Evolutionary conservation across 345 rosid genomes (phyloP).

Genomic region (Gynandropsis gynandra): DNA sequence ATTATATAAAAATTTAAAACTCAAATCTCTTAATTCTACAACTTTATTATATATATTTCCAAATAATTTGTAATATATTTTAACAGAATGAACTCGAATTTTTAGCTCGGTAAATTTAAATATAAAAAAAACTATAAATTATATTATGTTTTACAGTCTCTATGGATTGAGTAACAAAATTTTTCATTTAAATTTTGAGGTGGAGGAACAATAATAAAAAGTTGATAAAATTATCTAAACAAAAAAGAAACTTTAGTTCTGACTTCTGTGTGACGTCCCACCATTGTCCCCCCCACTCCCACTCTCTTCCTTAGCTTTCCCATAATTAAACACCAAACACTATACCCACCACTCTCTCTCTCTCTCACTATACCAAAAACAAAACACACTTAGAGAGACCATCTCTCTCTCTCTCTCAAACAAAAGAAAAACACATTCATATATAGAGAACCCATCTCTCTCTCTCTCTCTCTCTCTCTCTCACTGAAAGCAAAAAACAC

Average conservation of each 20-base stretch:
- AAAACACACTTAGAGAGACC: conserved; percentile 18
- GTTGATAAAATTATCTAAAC: neutral
- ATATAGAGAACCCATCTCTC: conserved; percentile 11
- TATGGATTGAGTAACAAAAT: too few relatives aligned
- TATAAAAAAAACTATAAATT: too few relatives aligned
- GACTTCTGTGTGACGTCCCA: conserved; percentile 46
- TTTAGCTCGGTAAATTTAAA: too few relatives aligned
- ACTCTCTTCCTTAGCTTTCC: conserved; percentile 47
- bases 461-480: conserved; percentile 8
- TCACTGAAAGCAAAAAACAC: conserved; percentile 14
- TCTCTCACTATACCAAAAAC: neutral
- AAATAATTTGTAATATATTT: too few relatives aligned
- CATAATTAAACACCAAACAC: conserved; percentile 40
- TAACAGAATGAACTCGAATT: too few relatives aligned
- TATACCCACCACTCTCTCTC: conserved; percentile 1
- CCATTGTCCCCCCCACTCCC: conserved; percentile 44
- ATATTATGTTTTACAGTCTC: too few relatives aligned
- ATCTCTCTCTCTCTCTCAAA: conserved; percentile 22
- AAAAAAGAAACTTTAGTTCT: conserved; percentile 21
- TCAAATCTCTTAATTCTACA: too few relatives aligned
- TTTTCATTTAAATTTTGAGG: too few relatives aligned
- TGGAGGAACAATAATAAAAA: neutral
- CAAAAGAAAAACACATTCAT: neutral
- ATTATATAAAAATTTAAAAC: too few relatives aligned
- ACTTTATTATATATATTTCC: too few relatives aligned